Percentiles rank a stretch among this genome's conserved stretches.
phyloP scores from a whole-genome alignment of 352 stramenopile genomes.

The Phytophthora pisi region DNA sequence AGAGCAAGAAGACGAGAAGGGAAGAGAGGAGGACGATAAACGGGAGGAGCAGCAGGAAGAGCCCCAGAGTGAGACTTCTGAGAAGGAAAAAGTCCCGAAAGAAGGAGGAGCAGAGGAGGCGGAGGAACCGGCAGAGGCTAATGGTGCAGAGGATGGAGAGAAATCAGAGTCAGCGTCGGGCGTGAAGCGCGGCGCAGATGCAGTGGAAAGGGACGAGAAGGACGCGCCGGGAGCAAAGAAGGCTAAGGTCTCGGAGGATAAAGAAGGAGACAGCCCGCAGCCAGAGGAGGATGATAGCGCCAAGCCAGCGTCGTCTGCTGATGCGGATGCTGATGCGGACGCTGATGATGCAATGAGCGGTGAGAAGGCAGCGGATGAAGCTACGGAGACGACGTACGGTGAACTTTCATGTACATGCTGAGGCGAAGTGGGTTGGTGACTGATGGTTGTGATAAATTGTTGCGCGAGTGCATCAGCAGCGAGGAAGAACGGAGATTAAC shows the following conservation, averaged over 20 bases:
- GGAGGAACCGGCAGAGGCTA: background rate
- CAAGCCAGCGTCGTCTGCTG: constrained; percentile 7
- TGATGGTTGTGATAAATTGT: background rate
- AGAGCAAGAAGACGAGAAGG: constrained; percentile 1
- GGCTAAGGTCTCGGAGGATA: constrained; percentile 10
- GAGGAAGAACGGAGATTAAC: constrained; percentile 18
- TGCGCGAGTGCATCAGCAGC: background rate
- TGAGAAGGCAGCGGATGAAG: constrained; percentile 13
- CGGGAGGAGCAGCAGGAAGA: constrained; percentile 2
- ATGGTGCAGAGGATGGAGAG: background rate
- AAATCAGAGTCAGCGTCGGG: background rate
- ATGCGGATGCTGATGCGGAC: constrained; percentile 4
- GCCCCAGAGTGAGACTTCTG: background rate
- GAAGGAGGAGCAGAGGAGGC: background rate
- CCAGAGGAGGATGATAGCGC: constrained; percentile 25
- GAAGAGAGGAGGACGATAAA: background rate
- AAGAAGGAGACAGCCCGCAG: constrained; percentile 9
- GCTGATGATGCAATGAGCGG: background rate
- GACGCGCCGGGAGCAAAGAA: constrained; percentile 21
- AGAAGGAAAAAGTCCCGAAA: background rate
- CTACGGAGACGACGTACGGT: constrained; percentile 15
- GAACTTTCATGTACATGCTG: background rate
- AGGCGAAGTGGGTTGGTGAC: background rate
- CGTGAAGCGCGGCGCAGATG: constrained; percentile 22
- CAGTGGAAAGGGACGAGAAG: constrained; percentile 10